Conservation (phyloP, 371 early-diverging fungal genomes). For the Umbelopsis sp. region DNA sequence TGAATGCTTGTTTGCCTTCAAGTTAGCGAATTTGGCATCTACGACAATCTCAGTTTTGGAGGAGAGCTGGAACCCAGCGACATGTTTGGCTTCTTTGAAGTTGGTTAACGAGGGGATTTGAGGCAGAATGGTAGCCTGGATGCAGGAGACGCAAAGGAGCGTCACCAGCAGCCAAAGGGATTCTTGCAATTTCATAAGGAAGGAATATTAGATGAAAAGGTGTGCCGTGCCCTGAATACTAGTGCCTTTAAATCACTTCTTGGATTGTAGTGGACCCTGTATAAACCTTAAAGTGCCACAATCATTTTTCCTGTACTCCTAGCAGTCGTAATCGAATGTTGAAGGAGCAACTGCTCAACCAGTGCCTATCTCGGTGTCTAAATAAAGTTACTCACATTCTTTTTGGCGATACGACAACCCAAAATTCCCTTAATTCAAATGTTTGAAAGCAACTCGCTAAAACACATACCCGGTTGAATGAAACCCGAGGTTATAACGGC, state of each 20-base stretch:
- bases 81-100: slow-evolving; percentile 1
- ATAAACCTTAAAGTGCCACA: slow-evolving; percentile 8
- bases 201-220: background rate
- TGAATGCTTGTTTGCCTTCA: background rate
- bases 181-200: background rate
- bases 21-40: background rate
- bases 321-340: too few relatives aligned
- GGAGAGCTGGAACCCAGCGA: background rate
- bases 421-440: too few relatives aligned
- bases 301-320: background rate
- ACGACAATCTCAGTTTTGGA: slow-evolving; percentile 3
- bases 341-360: too few relatives aligned
- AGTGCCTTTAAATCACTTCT: background rate
- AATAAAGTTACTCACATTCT: too few relatives aligned
- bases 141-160: background rate
- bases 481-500: too few relatives aligned
- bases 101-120: slow-evolving; percentile 17
- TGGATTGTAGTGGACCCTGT: background rate
- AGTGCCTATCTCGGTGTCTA: too few relatives aligned
- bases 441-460: too few relatives aligned
- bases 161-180: background rate
- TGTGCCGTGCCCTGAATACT: background rate
- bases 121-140: background rate
- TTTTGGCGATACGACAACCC: too few relatives aligned
- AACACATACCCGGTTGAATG: too few relatives aligned